Evolutionary conservation across 257 asterid genomes (phyloP).

Genomic region (Datura wrightii): DNA sequence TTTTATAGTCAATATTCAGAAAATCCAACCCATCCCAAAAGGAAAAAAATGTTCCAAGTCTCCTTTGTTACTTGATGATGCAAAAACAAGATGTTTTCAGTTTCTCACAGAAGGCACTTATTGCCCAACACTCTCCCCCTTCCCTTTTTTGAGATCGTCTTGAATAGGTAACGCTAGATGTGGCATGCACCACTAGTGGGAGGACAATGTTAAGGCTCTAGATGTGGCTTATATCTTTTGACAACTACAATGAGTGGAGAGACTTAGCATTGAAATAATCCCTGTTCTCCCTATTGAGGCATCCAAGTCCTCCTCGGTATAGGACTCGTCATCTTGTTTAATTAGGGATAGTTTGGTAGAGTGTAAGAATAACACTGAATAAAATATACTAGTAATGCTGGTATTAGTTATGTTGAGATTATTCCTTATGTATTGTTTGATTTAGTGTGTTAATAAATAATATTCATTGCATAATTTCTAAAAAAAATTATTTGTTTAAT

Average conservation of each 20-base stretch:
- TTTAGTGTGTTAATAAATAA: no score
- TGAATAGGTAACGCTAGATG: not conserved
- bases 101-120: not conserved
- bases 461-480: no score
- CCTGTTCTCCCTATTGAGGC: not conserved
- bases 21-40: no score
- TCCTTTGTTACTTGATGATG: not conserved
- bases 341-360: no score
- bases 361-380: no score
- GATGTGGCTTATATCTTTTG: not conserved
- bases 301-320: no score
- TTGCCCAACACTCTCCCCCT: not conserved
- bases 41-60: not conserved
- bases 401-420: no score
- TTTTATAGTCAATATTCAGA: not conserved
- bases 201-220: not conserved
- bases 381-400: no score
- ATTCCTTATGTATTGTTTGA: no score
- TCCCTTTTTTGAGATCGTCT: not conserved
- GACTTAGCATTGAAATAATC: not conserved
- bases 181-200: not conserved
- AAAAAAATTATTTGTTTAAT: no score
- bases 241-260: not conserved
- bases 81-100: not conserved
- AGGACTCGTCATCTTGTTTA: no score